Base-by-base conservation (phyloP, 208 protist genomes). In the Crithidia expoeki region DNA sequence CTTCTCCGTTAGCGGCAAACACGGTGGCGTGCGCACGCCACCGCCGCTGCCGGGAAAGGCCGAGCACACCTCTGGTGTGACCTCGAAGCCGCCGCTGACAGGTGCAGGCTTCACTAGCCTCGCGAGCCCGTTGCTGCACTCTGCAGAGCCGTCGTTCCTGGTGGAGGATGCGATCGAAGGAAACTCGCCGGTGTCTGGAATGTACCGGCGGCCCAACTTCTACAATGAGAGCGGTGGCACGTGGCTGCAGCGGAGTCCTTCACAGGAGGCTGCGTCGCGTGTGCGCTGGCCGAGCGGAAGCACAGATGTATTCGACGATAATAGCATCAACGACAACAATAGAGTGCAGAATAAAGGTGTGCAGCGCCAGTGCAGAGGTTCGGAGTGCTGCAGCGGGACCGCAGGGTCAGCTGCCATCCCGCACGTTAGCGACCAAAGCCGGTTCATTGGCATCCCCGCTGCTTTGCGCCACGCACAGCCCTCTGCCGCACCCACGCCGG, bases 181-280 rank as follows among this genome's bases (percentile, higher is more conserved):
- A 12, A 21, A 9, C 44, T 21, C 16, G 9, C 19, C 69, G 6
- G 53, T 32, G 12, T 36, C 51, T 0, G 25, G n/a, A 2, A 21
- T 55, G n/a, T 17, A 42, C 30, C 60, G 60, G 4, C 10, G 46
- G 2, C 60, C 60, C 2, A 65, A 7, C n/a, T 65, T 65, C 32
- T 49, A 63, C 16, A 47, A n/a, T 38, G 71, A 66, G 21, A 66
- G 28, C 34, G 71, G 53, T 25, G 63, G 71, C 4, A 30, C 63
- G 28, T 60, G 55, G 55, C 63, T 71, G 32, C 64, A 53, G 38
- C 63, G 71, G n/a, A 66, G 40, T 6, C 36, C 36, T 2, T 60
- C 57, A 21, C 62, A 19, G 44, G 55, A 68, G 17, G 42, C n/a
- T 10, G 30, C 40, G 17, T 5, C 30, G 21, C 53, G 38, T 44